Conservation (phyloP, 495 filamentous ascomycete genomes). For the Penicillium daleae region DNA sequence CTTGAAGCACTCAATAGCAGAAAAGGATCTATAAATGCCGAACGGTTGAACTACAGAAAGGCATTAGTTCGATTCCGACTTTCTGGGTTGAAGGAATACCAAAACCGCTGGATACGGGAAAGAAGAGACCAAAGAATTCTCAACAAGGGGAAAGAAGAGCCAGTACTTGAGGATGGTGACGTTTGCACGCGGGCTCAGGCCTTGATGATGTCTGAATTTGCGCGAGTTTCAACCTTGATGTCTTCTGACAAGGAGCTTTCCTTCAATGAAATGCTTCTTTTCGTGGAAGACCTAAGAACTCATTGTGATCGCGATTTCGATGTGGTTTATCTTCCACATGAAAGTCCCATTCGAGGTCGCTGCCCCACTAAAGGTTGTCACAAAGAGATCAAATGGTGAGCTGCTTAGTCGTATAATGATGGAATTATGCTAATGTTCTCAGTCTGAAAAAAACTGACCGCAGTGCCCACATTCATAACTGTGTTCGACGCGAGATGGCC, state of each 20-base stretch:
- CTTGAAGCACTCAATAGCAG: conserved; percentile 14
- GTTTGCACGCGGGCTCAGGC: conserved; percentile 22
- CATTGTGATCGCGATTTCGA: conserved; percentile 24
- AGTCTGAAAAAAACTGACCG: background rate
- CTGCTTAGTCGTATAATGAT: background rate
- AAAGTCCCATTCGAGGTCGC: background rate
- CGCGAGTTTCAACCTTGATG: conserved; percentile 23
- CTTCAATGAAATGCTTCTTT: conserved; percentile 27
- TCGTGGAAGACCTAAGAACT: conserved; percentile 23
- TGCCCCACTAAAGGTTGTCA: conserved; percentile 17
- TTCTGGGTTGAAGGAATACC: conserved; percentile 20
- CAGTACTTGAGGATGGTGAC: conserved; percentile 7
- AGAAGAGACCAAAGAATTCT: conserved; percentile 25
- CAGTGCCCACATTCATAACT: background rate
- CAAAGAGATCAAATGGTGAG: background rate
- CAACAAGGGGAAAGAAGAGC: conserved; percentile 24
- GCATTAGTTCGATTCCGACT: conserved; percentile 17
- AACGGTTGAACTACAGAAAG: conserved; percentile 23
- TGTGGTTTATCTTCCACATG: conserved; percentile 23
- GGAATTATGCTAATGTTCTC: background rate
- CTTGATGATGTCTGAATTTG: conserved; percentile 26
- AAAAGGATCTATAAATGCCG: conserved; percentile 11
- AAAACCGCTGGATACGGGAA: conserved; percentile 23
- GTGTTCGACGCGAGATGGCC: conserved; percentile 6
- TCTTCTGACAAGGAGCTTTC: conserved; percentile 26